These are phyloP conservation scores for Citropsis articulata DNA, from an alignment of 345 rosid genomes.

Conservation along the genomic window DNA sequence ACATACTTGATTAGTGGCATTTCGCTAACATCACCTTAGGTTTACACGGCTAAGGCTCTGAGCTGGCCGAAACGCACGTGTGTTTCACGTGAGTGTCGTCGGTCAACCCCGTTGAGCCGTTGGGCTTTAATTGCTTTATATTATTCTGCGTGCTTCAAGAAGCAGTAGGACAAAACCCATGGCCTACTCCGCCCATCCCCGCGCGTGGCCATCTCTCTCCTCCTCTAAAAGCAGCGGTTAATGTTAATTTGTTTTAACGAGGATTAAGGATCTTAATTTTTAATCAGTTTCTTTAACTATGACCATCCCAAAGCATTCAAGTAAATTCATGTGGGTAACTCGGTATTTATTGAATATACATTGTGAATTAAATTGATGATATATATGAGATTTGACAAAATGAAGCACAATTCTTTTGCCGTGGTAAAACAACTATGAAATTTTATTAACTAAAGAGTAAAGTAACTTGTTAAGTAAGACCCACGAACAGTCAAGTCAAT, in stretches of 20 bases:
- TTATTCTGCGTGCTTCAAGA: not conserved
- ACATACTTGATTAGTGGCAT: not conserved
- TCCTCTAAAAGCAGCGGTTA: too few species aligned
- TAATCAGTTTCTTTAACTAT: not conserved
- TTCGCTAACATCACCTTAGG: not conserved
- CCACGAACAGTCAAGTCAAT: not conserved
- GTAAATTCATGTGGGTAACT: not conserved
- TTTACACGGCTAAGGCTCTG: not conserved
- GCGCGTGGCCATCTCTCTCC: not conserved
- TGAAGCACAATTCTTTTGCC: too few species aligned
- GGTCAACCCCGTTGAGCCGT: not conserved
- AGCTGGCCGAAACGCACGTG: not conserved
- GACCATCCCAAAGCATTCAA: not conserved
- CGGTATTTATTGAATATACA: not conserved
- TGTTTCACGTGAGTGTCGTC: not conserved
- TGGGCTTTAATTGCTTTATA: not conserved
- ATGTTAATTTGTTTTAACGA: too few species aligned
- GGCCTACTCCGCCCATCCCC: not conserved
- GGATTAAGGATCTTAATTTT: too few species aligned
- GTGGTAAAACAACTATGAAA: too few species aligned
- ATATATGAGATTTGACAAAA: not conserved
- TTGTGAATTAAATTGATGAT: too few species aligned
- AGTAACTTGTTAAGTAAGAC: not conserved
- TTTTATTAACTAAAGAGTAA: too few species aligned
- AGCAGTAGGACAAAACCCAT: not conserved